Percentiles rank a stretch among this genome's conserved stretches.
Conservation (phyloP, 352 stramenopile species). For the Peronosclerospora sorghi region DNA sequence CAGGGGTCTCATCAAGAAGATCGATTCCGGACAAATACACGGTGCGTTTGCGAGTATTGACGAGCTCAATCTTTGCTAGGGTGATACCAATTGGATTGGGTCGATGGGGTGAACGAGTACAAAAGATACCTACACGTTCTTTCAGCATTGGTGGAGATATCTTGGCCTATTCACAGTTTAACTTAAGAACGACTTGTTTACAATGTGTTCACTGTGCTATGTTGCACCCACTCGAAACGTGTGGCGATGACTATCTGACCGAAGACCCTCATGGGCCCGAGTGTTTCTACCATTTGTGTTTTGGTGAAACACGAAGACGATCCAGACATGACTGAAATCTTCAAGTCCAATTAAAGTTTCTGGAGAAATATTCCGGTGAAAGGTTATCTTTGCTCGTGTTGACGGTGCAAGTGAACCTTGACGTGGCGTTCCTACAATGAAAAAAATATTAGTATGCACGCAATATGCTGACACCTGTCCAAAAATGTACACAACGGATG, state of each 20-base stretch:
- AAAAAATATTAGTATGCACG: neutral
- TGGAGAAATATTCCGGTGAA: constrained; percentile 71
- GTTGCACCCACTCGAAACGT: constrained; percentile 33
- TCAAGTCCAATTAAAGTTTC: constrained; percentile 62
- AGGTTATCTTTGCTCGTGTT: constrained; percentile 55
- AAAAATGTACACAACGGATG: neutral
- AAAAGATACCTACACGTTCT: constrained; percentile 88
- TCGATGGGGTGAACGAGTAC: constrained; percentile 93
- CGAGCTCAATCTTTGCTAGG: constrained; percentile 77
- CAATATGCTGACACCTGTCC: neutral
- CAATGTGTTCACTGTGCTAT: no score
- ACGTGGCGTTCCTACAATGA: constrained; percentile 53
- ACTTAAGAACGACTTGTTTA: neutral
- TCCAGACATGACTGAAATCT: constrained; percentile 82
- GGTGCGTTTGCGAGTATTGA: constrained; percentile 41
- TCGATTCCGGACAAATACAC: constrained; percentile 85
- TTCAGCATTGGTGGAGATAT: constrained; percentile 61
- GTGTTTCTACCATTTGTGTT: constrained; percentile 85
- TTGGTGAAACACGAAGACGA: constrained; percentile 84
- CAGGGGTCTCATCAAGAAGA: constrained; percentile 92
- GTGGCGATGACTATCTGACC: constrained; percentile 61
- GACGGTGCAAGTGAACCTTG: constrained; percentile 71
- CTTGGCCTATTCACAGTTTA: constrained; percentile 33
- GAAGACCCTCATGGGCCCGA: constrained; percentile 45
- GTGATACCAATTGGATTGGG: constrained; percentile 93